Evolutionary conservation across 1,284 basidiomycete species (phyloP).

Genomic region (Pisolithus thermaeus): DNA sequence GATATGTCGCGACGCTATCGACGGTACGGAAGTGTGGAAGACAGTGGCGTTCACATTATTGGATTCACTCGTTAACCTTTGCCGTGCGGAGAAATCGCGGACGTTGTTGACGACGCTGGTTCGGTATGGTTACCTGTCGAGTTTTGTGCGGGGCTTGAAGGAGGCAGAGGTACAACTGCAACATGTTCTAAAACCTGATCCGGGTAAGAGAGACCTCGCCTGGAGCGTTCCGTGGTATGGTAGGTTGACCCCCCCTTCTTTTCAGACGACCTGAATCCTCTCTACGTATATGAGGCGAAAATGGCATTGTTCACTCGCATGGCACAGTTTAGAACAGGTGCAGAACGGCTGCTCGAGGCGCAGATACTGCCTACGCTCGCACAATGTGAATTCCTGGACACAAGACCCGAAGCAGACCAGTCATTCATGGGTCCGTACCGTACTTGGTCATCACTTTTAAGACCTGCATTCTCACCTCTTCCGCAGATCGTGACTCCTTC

Average conservation of each 20-base stretch:
- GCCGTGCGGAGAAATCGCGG: conserved; percentile 57
- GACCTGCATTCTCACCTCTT: background rate
- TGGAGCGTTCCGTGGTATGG: background rate
- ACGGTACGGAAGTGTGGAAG: conserved; percentile 95
- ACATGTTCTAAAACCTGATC: conserved; percentile 81
- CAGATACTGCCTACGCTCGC: conserved; percentile 76
- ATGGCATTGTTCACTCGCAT: conserved; percentile 85
- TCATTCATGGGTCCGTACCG: conserved; percentile 66
- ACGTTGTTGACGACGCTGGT: conserved; percentile 56
- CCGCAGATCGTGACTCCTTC: conserved; percentile 75
- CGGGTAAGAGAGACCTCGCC: conserved; percentile 46
- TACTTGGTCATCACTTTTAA: background rate
- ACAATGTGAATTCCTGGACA: conserved; percentile 84
- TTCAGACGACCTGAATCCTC: conserved; percentile 80
- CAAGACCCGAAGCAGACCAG: conserved; percentile 76
- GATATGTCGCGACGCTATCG: conserved; percentile 88
- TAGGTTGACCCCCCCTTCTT: conserved; percentile 1
- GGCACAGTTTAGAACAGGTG: conserved; percentile 76
- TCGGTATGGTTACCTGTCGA: conserved; percentile 75
- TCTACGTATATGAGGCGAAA: conserved; percentile 95
- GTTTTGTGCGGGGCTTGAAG: conserved; percentile 81
- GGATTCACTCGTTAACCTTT: conserved; percentile 69
- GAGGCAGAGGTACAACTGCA: conserved; percentile 80
- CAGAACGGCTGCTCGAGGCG: conserved; percentile 80
- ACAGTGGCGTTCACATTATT: conserved; percentile 90